Base-by-base conservation (phyloP, 2,329 filamentous ascomycete species). In the Aspergillus sp. region DNA sequence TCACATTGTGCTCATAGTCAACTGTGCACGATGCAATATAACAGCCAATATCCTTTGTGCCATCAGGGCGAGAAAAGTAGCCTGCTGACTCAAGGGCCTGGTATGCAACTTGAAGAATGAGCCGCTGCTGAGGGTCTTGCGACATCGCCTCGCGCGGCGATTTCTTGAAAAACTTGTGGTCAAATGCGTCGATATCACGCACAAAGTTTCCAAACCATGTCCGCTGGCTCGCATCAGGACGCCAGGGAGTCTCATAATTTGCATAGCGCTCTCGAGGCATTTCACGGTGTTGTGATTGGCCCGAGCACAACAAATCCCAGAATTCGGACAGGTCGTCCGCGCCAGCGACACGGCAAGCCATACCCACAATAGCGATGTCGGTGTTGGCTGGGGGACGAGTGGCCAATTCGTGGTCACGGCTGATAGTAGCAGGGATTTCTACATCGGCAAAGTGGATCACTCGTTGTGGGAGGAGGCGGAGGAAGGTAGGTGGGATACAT, bases 1-100 rank as follows among this genome's bases (percentile, higher is more conserved):
- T 69, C 1, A 78, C 60, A 50, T 81, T 79, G 37, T 73, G 47
- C 17, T 79, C 72, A 57, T 81, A 81, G 50, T 81, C 77, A 1
- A 58, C 63, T 0, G 58, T 62, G 27, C 68, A 68, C 4, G 65
- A 53, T 6, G 77, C 77, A 1, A 81, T 60, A 46, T 74, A 81
- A 17, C 67, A 70, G 3, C 78, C 79, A 1, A 78, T 69, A 9
- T 73, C 66, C 3, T 70, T 72, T 5, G 27, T 31, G 8, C 46
- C 41, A 6, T 35, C 23, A 11, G 50, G 23, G 1, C 17, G 52
- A 6, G 57, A 45, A 50, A 71, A 70, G 52, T 74, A 72, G 2
- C 68, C 71, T 4, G 70, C 63, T 40, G 66, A 59, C 49, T 75
- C 68, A 0, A 75, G 45, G 7, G 73, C 70, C 43, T 73, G 64